Conservation (phyloP, 805 yeast genomes). For the Saturnispora galanensis region DNA sequence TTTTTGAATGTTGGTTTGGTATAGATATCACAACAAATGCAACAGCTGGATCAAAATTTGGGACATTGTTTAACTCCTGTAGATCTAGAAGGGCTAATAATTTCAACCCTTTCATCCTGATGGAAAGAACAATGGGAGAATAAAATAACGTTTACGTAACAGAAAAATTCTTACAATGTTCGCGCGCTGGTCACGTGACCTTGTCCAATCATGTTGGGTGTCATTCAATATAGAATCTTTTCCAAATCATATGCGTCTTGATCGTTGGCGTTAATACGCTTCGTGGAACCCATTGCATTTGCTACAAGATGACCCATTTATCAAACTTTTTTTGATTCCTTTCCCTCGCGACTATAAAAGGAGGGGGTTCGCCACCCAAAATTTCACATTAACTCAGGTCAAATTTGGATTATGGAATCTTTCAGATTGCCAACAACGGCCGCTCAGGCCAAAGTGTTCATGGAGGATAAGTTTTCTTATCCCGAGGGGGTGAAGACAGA, state of each 20-base stretch:
- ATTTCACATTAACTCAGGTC: not conserved
- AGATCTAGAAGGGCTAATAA: not conserved
- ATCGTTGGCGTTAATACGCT: too few species aligned
- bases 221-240: too few species aligned
- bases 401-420: constrained; percentile 45
- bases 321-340: too few species aligned
- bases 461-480: constrained; percentile 53
- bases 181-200: not conserved
- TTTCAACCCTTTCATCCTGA: not conserved
- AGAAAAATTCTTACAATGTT: not conserved
- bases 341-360: constrained; percentile 11
- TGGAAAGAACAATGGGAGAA: too few species aligned
- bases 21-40: not conserved
- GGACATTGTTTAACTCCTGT: constrained; percentile 2
- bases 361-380: constrained; percentile 7
- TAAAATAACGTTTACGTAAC: too few species aligned
- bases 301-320: too few species aligned
- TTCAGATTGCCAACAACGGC: constrained; percentile 70
- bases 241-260: too few species aligned
- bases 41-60: constrained; percentile 2
- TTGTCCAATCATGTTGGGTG: not conserved
- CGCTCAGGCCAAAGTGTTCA: constrained; percentile 64
- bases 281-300: too few species aligned
- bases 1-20: not conserved
- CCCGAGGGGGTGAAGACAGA: constrained; percentile 27